Conservation (phyloP, 345 rosid species). For the Eucalyptus sideroxylon region DNA sequence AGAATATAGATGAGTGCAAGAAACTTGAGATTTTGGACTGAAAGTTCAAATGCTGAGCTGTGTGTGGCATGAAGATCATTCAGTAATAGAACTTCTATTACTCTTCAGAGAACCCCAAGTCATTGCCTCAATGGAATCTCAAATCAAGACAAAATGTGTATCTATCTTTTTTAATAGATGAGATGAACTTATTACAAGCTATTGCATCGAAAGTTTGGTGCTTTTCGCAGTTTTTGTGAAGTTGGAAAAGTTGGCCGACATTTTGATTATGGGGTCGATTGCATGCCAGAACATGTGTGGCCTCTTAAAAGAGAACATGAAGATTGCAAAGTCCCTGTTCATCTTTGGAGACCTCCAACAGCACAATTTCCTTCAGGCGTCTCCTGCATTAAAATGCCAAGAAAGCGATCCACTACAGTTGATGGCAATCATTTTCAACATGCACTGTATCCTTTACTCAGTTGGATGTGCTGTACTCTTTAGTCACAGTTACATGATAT, state of each 20-base stretch:
- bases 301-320: conserved; percentile 10
- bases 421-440: not conserved
- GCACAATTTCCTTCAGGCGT: conserved; percentile 25
- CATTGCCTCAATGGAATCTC: not conserved
- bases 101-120: not conserved
- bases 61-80: not conserved
- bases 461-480: not conserved
- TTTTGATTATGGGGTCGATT: conserved; percentile 19
- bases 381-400: conserved; percentile 38
- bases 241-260: conserved; percentile 37
- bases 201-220: conserved; percentile 24
- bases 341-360: conserved; percentile 23
- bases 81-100: not conserved
- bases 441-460: conserved; percentile 60
- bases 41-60: not conserved
- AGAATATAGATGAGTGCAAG: not conserved
- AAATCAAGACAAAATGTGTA: not conserved
- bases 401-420: conserved; percentile 3
- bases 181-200: not conserved
- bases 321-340: conserved; percentile 20
- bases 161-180: not conserved
- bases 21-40: not conserved
- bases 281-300: conserved; percentile 38
- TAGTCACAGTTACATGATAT: not conserved
- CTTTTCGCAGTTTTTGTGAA: conserved; percentile 56